Evolutionary conservation across 169 alveolate genomes (phyloP).

Genomic region (Plasmodium gonderi): DNA sequence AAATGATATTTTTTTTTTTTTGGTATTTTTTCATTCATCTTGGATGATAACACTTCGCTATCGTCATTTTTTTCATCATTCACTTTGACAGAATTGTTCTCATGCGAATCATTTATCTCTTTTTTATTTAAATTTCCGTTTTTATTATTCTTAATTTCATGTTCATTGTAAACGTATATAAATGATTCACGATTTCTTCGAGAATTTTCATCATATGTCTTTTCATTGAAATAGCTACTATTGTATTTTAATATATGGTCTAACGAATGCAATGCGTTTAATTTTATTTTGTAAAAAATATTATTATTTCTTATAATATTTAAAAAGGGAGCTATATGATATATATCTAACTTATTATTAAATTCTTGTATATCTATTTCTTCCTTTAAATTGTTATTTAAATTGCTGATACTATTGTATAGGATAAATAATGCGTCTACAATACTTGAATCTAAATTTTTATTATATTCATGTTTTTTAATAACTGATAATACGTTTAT

Average conservation of each 20-base stretch:
- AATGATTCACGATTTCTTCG: conserved; percentile 4
- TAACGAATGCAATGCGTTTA: conserved; percentile 59
- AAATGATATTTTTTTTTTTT: conserved; percentile 55
- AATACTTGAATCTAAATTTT: conserved; percentile 67
- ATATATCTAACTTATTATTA: conserved; percentile 70
- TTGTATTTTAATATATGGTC: conserved; percentile 65
- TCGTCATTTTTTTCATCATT: conserved; percentile 31
- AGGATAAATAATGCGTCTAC: conserved; percentile 69
- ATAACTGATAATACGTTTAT: conserved; percentile 68
- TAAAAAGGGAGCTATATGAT: conserved; percentile 75
- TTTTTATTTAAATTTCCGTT: background rate
- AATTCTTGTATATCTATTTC: conserved; percentile 24
- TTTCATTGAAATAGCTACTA: conserved; percentile 35
- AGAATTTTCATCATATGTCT: background rate
- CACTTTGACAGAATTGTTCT: conserved; percentile 6
- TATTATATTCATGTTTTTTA: conserved; percentile 69
- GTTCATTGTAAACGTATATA: conserved; percentile 1
- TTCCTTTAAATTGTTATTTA: conserved; percentile 37
- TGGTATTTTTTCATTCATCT: conserved; percentile 57
- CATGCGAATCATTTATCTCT: background rate
- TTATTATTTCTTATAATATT: conserved; percentile 70
- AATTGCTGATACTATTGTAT: conserved; percentile 68
- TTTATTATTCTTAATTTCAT: background rate
- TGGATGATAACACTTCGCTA: background rate
- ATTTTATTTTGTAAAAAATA: conserved; percentile 67